A percentile compares a stretch with the other conserved stretches of the same genome.
These are phyloP conservation scores for Salix purpurea DNA, from an alignment of 345 rosid genomes.

Conservation along the genomic window DNA sequence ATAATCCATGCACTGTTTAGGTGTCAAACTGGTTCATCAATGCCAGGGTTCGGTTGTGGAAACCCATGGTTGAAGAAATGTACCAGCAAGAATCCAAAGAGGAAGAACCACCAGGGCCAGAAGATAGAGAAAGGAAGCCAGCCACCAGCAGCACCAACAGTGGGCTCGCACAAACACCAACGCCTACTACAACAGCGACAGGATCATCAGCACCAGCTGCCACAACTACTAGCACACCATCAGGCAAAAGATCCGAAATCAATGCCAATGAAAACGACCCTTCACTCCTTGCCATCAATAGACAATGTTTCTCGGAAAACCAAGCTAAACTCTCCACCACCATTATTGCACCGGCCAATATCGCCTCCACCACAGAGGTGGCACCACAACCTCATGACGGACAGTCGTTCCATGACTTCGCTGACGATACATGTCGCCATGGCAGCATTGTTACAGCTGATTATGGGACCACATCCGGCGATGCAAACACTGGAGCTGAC, in stretches of 20 bases:
- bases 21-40: constrained; percentile 99
- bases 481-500: constrained; percentile 20
- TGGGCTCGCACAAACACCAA: constrained; percentile 43
- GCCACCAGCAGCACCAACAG: constrained; percentile 22
- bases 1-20: constrained; percentile 22
- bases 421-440: constrained; percentile 37
- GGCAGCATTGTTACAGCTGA: constrained; percentile 33
- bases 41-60: constrained; percentile 98
- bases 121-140: constrained; percentile 37
- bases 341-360: background rate
- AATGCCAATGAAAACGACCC: constrained; percentile 68
- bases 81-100: constrained; percentile 84
- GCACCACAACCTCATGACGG: constrained; percentile 8
- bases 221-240: constrained; percentile 36
- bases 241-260: constrained; percentile 55
- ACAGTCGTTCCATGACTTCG: constrained; percentile 28
- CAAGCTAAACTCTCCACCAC: constrained; percentile 34
- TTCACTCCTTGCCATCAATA: constrained; percentile 46
- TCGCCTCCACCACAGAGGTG: constrained; percentile 14
- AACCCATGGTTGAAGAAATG: constrained; percentile 99
- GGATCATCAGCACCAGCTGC: constrained; percentile 24
- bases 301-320: constrained; percentile 47
- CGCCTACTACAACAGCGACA: constrained; percentile 21
- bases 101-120: constrained; percentile 26
- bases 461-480: constrained; percentile 37